A percentile compares a stretch with the other conserved stretches of the same genome.
These are phyloP conservation scores for Jatropha curcas DNA, from an alignment of 345 rosid species.

Conservation along the genomic window DNA sequence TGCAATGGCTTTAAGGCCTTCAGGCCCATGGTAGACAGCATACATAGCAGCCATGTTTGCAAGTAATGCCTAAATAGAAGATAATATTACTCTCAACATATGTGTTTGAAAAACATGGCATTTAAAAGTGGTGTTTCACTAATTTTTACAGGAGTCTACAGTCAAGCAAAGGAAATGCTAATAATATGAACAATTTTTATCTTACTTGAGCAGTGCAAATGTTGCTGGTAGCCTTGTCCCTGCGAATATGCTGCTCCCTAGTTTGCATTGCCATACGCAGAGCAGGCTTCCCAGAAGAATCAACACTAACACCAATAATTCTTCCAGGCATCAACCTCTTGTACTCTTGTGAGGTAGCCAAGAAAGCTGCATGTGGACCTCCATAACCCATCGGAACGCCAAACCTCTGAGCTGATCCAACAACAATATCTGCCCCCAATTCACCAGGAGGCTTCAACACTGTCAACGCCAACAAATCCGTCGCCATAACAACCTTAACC, in stretches of 20 bases:
- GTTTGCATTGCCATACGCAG: conserved; percentile 99
- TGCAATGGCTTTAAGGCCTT: conserved; percentile 75
- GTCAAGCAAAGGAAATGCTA: not conserved
- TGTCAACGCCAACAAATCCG: conserved; percentile 90
- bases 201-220: conserved; percentile 99
- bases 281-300: conserved; percentile 89
- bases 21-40: conserved; percentile 98
- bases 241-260: conserved; percentile 95
- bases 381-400: conserved; percentile 99
- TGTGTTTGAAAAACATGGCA: conserved; percentile 1
- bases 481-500: conserved; percentile 95
- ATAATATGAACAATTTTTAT: conserved; percentile 14
- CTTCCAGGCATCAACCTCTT: conserved; percentile 99
- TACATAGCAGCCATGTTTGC: conserved; percentile 99
- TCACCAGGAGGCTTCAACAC: conserved; percentile 98
- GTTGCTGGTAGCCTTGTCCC: conserved; percentile 99
- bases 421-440: conserved; percentile 87
- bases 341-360: conserved; percentile 98
- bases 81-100: conserved; percentile 16
- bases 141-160: not conserved
- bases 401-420: conserved; percentile 96
- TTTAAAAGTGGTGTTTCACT: not conserved
- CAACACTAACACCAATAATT: conserved; percentile 93
- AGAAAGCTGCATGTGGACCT: conserved; percentile 97
- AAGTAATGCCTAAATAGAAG: conserved; percentile 73